Conservation (phyloP, 2,329 filamentous ascomycete genomes). For the Ophiostoma sp. region DNA sequence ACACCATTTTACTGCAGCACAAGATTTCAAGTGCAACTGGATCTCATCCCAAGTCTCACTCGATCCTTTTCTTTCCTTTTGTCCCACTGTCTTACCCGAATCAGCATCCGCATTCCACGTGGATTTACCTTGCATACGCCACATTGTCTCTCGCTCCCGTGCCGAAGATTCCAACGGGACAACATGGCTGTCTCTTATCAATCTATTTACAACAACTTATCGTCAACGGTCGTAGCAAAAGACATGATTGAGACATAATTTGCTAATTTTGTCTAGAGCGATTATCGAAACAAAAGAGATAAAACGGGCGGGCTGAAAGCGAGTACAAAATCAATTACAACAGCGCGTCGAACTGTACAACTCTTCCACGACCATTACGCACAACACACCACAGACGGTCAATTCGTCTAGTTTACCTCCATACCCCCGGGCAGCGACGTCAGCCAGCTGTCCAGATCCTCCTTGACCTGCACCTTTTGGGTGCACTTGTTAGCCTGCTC, state of each 20-base stretch:
- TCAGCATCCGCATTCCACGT: background rate
- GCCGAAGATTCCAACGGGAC: background rate
- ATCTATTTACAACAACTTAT: background rate
- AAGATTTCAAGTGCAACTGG: background rate
- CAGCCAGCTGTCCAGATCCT: slow-evolving; percentile 37
- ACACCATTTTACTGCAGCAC: background rate
- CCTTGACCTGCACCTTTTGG: slow-evolving; percentile 36
- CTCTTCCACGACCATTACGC: background rate
- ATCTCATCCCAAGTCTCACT: background rate
- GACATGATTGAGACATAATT: background rate
- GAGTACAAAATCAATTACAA: background rate
- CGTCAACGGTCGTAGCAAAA: background rate
- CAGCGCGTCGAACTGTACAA: background rate
- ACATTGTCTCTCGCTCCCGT: slow-evolving; percentile 5
- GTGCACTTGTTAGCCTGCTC: slow-evolving; percentile 36
- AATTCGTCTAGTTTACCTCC: background rate
- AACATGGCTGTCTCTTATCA: background rate
- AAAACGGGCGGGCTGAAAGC: background rate
- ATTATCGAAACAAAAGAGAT: background rate
- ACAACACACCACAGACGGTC: background rate
- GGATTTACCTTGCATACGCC: background rate
- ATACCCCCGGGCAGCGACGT: slow-evolving; percentile 16
- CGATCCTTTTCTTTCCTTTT: background rate
- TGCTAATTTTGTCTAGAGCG: background rate
- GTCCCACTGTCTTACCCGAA: background rate